A percentile compares a stretch with the other conserved stretches of the same genome.
Conservation (phyloP, 306 rosid genomes). For the Vigna trinervia region DNA sequence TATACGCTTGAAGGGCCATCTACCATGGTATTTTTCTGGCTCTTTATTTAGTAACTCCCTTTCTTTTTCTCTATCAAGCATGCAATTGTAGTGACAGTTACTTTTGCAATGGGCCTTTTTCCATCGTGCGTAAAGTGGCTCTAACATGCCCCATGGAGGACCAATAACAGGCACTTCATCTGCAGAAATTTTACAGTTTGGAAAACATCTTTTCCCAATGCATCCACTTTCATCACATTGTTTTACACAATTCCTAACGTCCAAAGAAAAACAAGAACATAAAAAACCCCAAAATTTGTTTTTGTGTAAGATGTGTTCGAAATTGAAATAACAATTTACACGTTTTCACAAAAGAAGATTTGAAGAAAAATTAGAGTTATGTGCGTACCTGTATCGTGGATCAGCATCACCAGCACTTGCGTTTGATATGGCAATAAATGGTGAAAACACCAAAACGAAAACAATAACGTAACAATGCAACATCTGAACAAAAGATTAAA, state of each 20-base stretch:
- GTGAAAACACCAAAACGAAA: conserved; percentile 57
- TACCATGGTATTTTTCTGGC: conserved; percentile 81
- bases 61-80: conserved; percentile 70
- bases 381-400: conserved; percentile 63
- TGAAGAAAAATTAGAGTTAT: conserved; percentile 11
- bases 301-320: not conserved
- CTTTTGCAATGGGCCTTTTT: conserved; percentile 68
- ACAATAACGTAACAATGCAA: conserved; percentile 48
- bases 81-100: conserved; percentile 74
- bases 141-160: conserved; percentile 65
- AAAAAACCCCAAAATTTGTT: not conserved
- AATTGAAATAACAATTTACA: not conserved
- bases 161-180: conserved; percentile 40
- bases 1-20: conserved; percentile 78
- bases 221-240: conserved; percentile 77
- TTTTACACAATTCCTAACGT: conserved; percentile 63
- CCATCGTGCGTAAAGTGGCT: conserved; percentile 67
- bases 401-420: conserved; percentile 80
- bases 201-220: conserved; percentile 62
- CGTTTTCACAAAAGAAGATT: not conserved
- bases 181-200: conserved; percentile 61
- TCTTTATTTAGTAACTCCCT: conserved; percentile 52
- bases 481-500: conserved; percentile 59
- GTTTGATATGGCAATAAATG: conserved; percentile 51
- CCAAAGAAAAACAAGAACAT: conserved; percentile 23